These are phyloP conservation scores for Forsythia viridissima DNA, from an alignment of 257 asterid species.

Conservation along the genomic window DNA sequence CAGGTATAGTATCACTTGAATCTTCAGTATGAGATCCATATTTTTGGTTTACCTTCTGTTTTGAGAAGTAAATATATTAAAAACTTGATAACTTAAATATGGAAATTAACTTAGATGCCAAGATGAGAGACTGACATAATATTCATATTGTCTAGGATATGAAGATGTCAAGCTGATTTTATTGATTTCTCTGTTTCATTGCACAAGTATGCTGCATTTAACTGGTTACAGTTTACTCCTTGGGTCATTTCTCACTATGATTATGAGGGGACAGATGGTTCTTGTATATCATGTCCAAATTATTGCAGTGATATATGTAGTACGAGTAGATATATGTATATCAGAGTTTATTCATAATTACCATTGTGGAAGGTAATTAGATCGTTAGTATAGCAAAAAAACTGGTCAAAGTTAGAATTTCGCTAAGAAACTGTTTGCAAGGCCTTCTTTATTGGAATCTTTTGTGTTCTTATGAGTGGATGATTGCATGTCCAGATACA, in stretches of 20 bases:
- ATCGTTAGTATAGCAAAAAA: not conserved
- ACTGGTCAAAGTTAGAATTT: constrained; percentile 7
- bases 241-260: not conserved
- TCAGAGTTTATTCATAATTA: not conserved
- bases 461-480: constrained; percentile 23
- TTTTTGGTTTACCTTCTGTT: not conserved
- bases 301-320: not conserved
- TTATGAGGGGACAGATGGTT: not conserved
- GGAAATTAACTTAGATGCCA: not conserved
- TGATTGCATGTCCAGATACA: constrained; percentile 56
- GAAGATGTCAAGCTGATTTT: not conserved
- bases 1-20: constrained; percentile 47
- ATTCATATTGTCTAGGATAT: no score
- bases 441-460: not conserved
- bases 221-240: not conserved
- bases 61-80: not conserved
- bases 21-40: constrained; percentile 3
- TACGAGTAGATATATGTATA: not conserved
- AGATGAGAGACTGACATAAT: no score
- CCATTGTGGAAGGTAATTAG: not conserved
- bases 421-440: not conserved
- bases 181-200: not conserved
- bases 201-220: not conserved
- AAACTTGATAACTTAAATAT: not conserved
- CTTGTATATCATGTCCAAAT: not conserved